A percentile compares a stretch with the other conserved stretches of the same genome.
Evolutionary conservation across 2,329 filamentous ascomycete genomes (phyloP).

Genomic region (Alternaria burnsii): DNA sequence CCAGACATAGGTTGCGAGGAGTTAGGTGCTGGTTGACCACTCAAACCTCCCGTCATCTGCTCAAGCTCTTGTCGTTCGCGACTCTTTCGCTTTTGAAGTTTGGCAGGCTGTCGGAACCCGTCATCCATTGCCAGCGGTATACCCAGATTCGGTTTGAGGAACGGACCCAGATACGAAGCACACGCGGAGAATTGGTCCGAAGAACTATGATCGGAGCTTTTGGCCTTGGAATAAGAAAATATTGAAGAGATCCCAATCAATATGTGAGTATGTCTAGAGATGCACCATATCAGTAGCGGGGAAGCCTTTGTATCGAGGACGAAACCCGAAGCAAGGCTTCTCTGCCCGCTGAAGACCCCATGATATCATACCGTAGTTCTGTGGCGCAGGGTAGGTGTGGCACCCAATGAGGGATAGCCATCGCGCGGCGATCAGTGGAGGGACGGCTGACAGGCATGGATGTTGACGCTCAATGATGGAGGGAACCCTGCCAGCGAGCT

Average conservation of each 20-base stretch:
- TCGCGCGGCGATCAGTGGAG: conserved; percentile 21
- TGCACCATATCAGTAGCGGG: conserved; percentile 7
- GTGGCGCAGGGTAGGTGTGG: conserved; percentile 36
- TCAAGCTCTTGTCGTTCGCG: conserved; percentile 41
- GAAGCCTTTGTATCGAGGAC: conserved; percentile 12
- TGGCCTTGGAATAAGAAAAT: neutral
- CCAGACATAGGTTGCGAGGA: conserved; percentile 27
- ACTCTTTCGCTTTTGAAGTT: conserved; percentile 45
- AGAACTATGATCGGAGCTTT: neutral
- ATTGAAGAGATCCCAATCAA: neutral
- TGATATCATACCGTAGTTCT: conserved; percentile 36
- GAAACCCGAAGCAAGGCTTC: conserved; percentile 20
- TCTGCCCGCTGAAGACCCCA: conserved; percentile 18
- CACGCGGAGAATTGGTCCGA: neutral
- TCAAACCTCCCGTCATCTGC: conserved; percentile 30
- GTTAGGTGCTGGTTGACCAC: conserved; percentile 26
- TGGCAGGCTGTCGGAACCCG: conserved; percentile 34
- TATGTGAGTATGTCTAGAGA: conserved; percentile 6
- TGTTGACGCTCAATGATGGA: conserved; percentile 30
- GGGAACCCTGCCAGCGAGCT: conserved; percentile 11
- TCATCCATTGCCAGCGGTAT: conserved; percentile 27
- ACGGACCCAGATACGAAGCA: neutral
- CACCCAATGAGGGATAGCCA: conserved; percentile 26
- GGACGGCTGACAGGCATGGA: conserved; percentile 30
- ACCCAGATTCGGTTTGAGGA: neutral